Conservation (phyloP, 2,329 filamentous ascomycete genomes). For the Claviceps arundinis region DNA sequence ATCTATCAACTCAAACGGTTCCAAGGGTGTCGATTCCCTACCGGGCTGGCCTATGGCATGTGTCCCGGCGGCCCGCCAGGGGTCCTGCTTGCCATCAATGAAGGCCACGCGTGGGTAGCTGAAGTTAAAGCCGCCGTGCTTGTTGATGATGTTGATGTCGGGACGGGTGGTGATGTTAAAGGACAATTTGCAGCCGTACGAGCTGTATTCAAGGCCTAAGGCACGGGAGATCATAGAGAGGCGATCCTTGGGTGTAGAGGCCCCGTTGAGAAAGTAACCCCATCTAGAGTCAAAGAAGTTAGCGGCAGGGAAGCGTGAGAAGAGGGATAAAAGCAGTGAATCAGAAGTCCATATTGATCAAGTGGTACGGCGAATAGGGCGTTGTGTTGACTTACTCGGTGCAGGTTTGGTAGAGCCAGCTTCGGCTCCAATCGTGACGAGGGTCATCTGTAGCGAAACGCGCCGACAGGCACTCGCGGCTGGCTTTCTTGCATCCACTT, state of each 20-base stretch:
- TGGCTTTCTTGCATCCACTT: slow-evolving; percentile 5
- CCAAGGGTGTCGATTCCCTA: slow-evolving; percentile 44
- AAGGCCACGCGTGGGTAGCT: slow-evolving; percentile 62
- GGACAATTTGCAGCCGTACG: slow-evolving; percentile 47
- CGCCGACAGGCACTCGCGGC: slow-evolving; percentile 20
- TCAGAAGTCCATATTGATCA: too few species aligned
- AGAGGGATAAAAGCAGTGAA: background rate
- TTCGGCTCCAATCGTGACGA: slow-evolving; percentile 14
- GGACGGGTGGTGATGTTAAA: slow-evolving; percentile 58
- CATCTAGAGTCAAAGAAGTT: slow-evolving; percentile 33
- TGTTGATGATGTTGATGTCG: slow-evolving; percentile 55
- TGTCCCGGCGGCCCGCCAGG: slow-evolving; percentile 64
- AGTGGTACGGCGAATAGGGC: background rate
- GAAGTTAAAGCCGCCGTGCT: slow-evolving; percentile 61
- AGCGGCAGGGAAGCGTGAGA: background rate
- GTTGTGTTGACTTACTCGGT: slow-evolving; percentile 29
- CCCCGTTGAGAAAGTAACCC: slow-evolving; percentile 68
- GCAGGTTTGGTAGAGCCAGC: slow-evolving; percentile 42
- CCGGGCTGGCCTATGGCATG: slow-evolving; percentile 47
- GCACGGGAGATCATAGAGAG: slow-evolving; percentile 61
- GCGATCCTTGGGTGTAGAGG: slow-evolving; percentile 47
- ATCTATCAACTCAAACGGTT: slow-evolving; percentile 62
- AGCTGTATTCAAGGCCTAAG: slow-evolving; percentile 49
- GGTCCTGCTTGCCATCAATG: slow-evolving; percentile 65
- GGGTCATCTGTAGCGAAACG: slow-evolving; percentile 11